These are phyloP conservation scores for Chrysoporthe austroafricana DNA, from an alignment of 2,329 filamentous ascomycete genomes.

Conservation along the genomic window DNA sequence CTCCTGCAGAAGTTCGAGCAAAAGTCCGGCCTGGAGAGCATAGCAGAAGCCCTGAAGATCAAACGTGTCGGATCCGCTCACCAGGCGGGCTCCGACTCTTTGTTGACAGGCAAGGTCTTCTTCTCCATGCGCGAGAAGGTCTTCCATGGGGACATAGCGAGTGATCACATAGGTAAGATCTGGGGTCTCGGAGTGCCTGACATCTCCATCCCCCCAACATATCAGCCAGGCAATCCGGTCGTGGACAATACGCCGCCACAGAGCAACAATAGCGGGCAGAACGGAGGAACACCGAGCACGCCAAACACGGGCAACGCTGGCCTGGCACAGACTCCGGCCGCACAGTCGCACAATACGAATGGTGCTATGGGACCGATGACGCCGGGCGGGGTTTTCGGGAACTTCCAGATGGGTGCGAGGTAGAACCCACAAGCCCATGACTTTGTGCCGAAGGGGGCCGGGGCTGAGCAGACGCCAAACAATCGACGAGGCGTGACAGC, in stretches of 20 bases:
- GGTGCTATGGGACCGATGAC: constrained; percentile 73
- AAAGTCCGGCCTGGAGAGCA: constrained; percentile 90
- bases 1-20: constrained; percentile 84
- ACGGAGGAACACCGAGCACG: constrained; percentile 57
- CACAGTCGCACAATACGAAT: constrained; percentile 59
- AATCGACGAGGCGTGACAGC: not conserved
- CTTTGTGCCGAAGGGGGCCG: not conserved
- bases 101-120: constrained; percentile 92
- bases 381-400: constrained; percentile 77
- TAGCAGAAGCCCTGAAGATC: constrained; percentile 90
- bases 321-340: constrained; percentile 53
- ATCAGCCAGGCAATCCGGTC: constrained; percentile 32
- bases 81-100: constrained; percentile 90
- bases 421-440: constrained; percentile 23
- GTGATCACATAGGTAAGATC: constrained; percentile 85
- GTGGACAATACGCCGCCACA: constrained; percentile 47
- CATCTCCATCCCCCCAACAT: constrained; percentile 42
- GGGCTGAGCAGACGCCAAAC: not conserved
- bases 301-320: constrained; percentile 65
- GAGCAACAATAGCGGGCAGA: constrained; percentile 43
- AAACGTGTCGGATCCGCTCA: constrained; percentile 87
- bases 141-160: constrained; percentile 79
- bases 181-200: constrained; percentile 86
- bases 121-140: constrained; percentile 90
- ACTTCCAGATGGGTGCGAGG: constrained; percentile 59